phyloP scores from a whole-genome alignment of 163 green algal genomes.

The Volvox carteri region DNA sequence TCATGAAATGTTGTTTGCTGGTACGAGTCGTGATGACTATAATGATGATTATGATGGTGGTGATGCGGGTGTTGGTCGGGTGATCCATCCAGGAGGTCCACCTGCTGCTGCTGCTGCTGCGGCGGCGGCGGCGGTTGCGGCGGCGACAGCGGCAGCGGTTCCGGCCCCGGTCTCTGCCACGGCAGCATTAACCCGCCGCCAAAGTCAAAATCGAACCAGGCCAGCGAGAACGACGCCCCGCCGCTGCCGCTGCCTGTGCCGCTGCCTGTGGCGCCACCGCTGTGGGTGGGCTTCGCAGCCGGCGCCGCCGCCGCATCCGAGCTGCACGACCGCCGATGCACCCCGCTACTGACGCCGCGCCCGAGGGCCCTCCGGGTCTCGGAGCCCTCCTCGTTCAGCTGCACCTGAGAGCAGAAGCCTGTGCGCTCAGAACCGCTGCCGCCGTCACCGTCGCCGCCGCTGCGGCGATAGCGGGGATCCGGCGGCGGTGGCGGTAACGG shows the following conservation, averaged over 20 bases:
- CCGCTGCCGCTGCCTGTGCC: background rate
- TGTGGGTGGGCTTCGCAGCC: background rate
- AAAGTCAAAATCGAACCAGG: conserved; percentile 53
- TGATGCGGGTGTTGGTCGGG: background rate
- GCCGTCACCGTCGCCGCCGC: background rate
- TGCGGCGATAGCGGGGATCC: too few species aligned
- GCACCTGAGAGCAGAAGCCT: too few species aligned
- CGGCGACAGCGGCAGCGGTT: background rate
- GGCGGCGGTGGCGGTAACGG: background rate
- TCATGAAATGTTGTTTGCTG: too few species aligned
- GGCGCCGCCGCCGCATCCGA: conserved; percentile 15
- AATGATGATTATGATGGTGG: background rate
- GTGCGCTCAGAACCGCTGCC: background rate
- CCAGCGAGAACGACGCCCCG: background rate
- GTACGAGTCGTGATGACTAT: background rate
- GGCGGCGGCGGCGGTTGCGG: conserved; percentile 11
- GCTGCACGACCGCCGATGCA: conserved; percentile 39
- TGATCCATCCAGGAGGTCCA: background rate
- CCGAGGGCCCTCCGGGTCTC: too few species aligned
- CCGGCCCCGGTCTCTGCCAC: background rate
- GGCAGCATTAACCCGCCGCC: background rate
- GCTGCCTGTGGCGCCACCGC: background rate
- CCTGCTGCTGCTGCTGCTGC: background rate
- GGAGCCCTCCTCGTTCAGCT: too few species aligned
- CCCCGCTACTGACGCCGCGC: background rate